Percentiles rank a stretch among this genome's conserved stretches.
These are phyloP conservation scores for Lactarius deliciosus DNA, from an alignment of 768 basidiomycete species.

Conservation along the genomic window DNA sequence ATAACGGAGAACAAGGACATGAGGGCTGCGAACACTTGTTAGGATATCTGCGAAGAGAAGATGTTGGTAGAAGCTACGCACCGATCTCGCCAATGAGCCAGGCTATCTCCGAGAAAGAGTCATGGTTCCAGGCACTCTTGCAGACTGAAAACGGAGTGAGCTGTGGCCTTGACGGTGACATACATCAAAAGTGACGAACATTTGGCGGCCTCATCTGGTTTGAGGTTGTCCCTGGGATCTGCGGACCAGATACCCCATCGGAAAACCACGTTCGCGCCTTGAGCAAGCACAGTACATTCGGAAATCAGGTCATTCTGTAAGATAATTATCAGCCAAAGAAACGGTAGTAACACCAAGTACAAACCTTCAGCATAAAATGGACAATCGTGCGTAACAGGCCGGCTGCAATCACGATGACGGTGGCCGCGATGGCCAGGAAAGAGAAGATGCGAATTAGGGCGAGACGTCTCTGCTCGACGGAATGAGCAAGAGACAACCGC, in stretches of 20 bases:
- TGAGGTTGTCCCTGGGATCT: slow-evolving; percentile 29
- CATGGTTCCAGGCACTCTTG: slow-evolving; percentile 53
- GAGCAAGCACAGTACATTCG: slow-evolving; percentile 50
- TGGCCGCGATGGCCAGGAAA: slow-evolving; percentile 46
- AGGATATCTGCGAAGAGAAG: neutral
- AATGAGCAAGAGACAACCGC: neutral
- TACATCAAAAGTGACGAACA: slow-evolving; percentile 43
- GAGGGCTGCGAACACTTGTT: slow-evolving; percentile 43
- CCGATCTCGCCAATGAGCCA: slow-evolving; percentile 57
- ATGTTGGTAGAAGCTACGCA: slow-evolving; percentile 38
- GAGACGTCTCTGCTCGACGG: slow-evolving; percentile 49
- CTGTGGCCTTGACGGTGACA: neutral
- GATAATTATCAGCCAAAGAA: slow-evolving; percentile 3
- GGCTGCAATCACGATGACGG: slow-evolving; percentile 50
- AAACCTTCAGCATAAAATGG: slow-evolving; percentile 69
- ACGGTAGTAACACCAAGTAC: slow-evolving; percentile 17
- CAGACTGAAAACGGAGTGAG: slow-evolving; percentile 52
- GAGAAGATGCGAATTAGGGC: slow-evolving; percentile 56
- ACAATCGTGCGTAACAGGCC: slow-evolving; percentile 56
- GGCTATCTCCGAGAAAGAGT: slow-evolving; percentile 69
- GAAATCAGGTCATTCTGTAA: slow-evolving; percentile 55
- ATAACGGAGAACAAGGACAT: slow-evolving; percentile 61
- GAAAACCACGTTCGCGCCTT: slow-evolving; percentile 36
- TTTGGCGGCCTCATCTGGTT: slow-evolving; percentile 40
- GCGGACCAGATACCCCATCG: slow-evolving; percentile 37